Conservation (phyloP, 2,329 filamentous ascomycete genomes). For the Verticillium nonalfalfae region DNA sequence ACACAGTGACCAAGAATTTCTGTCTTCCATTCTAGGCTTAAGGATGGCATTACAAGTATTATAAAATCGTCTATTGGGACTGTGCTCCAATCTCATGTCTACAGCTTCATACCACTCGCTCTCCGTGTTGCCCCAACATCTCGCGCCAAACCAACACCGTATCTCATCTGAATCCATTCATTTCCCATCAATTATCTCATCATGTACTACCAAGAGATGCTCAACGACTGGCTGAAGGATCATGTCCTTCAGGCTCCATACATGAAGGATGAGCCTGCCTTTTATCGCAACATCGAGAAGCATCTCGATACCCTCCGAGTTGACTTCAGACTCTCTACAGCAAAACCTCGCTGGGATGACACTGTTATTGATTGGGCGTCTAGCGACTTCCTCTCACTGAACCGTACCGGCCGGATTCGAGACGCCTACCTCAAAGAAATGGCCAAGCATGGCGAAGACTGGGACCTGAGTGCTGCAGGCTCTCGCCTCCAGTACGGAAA, state of each 20-base stretch:
- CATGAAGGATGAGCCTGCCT: neutral
- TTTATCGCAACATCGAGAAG: constrained; percentile 22
- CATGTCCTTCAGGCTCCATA: neutral
- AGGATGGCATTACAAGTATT: neutral
- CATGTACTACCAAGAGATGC: neutral
- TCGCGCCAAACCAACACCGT: neutral
- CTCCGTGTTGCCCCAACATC: neutral
- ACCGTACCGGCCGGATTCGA: constrained; percentile 37
- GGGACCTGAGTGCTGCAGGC: constrained; percentile 47
- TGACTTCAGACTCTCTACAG: constrained; percentile 18
- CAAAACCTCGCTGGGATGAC: constrained; percentile 7
- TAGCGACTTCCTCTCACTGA: constrained; percentile 59
- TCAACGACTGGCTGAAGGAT: neutral
- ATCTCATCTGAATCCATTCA: neutral
- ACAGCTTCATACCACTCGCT: neutral
- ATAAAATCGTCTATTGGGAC: neutral
- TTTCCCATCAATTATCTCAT: neutral
- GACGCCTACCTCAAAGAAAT: constrained; percentile 42
- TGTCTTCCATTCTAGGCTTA: neutral
- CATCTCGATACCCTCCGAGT: constrained; percentile 19
- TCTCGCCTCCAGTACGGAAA: constrained; percentile 62
- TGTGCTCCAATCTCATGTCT: neutral
- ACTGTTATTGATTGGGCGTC: constrained; percentile 50
- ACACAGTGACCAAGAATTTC: neutral
- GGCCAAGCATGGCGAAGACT: constrained; percentile 18